phyloP scores from a whole-genome alignment of 2,329 filamentous ascomycete genomes.

The Pseudogymnoascus sp. region DNA sequence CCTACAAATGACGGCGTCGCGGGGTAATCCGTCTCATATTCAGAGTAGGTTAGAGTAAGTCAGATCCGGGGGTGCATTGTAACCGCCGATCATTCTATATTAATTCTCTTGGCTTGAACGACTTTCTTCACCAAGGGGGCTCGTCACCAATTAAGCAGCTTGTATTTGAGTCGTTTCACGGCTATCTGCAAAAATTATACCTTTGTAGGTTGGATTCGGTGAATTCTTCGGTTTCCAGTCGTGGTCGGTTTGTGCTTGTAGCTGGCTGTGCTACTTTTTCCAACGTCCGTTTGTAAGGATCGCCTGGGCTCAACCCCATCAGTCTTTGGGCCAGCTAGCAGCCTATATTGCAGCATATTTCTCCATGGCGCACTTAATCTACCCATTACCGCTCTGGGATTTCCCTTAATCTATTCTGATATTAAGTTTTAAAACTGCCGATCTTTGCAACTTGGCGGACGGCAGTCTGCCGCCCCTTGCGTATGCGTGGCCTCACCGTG shows the following conservation, averaged over 20 bases:
- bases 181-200: background rate
- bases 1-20: background rate
- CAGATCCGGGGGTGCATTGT: background rate
- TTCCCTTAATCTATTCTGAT: constrained; percentile 3
- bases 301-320: background rate
- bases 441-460: background rate
- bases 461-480: background rate
- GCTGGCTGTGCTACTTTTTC: background rate
- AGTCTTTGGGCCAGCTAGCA: background rate
- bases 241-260: background rate
- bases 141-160: background rate
- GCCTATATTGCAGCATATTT: background rate
- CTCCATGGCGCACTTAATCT: background rate
- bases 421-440: constrained; percentile 7
- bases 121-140: background rate
- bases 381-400: background rate
- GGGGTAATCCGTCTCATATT: background rate
- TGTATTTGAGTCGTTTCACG: background rate
- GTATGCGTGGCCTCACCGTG: background rate
- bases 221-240: background rate
- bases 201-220: background rate
- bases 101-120: constrained; percentile 1
- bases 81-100: background rate
- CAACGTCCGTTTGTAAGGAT: background rate
- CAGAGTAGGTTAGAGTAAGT: background rate